Evolutionary conservation across 2,329 filamentous ascomycete species (phyloP).

Genomic region (Colletotrichum musae): DNA sequence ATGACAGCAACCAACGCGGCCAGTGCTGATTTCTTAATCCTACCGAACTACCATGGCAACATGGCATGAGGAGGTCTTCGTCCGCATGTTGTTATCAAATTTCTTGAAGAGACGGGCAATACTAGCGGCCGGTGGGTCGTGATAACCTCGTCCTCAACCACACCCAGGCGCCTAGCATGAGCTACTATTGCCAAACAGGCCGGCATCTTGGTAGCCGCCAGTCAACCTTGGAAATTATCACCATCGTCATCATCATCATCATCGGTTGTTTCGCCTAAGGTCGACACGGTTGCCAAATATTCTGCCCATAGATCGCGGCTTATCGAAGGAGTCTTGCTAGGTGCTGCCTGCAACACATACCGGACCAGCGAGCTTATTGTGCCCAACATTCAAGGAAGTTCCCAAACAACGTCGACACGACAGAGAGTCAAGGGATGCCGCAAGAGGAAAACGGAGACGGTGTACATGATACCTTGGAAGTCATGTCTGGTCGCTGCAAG

Average conservation of each 20-base stretch:
- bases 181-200: slow-evolving; percentile 5
- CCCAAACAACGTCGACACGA: slow-evolving; percentile 1
- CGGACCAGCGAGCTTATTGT: slow-evolving; percentile 20
- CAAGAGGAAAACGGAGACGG: neutral
- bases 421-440: neutral
- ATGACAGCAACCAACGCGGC: slow-evolving; percentile 23
- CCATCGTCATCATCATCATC: slow-evolving; percentile 8
- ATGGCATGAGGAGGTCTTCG: neutral
- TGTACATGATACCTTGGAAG: slow-evolving; percentile 1
- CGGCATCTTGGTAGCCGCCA: slow-evolving; percentile 5
- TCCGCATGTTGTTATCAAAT: slow-evolving; percentile 6
- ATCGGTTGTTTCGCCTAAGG: slow-evolving; percentile 17
- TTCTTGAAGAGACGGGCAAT: slow-evolving; percentile 22
- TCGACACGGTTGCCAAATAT: slow-evolving; percentile 20
- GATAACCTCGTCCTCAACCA: neutral
- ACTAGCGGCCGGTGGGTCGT: slow-evolving; percentile 13
- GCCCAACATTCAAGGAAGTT: slow-evolving; percentile 17
- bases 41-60: too few relatives aligned
- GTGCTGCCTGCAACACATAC: slow-evolving; percentile 21
- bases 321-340: slow-evolving; percentile 5
- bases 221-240: neutral
- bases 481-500: neutral
- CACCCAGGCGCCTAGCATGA: neutral
- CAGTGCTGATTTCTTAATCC: neutral
- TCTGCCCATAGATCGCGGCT: slow-evolving; percentile 2